A percentile compares a stretch with the other conserved stretches of the same genome.
phyloP scores from a whole-genome alignment of 306 rosid species.

The Vigna nakashimae region DNA sequence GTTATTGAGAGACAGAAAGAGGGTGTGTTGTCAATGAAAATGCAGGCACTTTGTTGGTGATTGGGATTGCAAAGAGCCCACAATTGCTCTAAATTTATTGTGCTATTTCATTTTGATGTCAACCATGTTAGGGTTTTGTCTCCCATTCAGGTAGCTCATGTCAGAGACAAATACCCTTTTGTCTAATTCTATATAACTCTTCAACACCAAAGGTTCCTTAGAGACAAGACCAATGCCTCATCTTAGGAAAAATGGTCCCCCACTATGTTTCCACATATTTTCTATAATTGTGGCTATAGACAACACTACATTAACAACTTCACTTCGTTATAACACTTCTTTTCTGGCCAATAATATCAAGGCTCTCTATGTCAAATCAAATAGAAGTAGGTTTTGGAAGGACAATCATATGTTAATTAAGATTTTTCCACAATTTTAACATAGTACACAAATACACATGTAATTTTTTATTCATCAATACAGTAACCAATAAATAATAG shows the following conservation, averaged over 20 bases:
- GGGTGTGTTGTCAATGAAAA: conserved; percentile 43
- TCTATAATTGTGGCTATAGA: conserved; percentile 14
- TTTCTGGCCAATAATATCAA: background rate
- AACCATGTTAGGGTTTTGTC: conserved; percentile 48
- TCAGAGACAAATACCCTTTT: conserved; percentile 48
- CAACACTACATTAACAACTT: conserved; percentile 11
- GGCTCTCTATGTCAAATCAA: conserved; percentile 20
- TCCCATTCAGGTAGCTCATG: conserved; percentile 47
- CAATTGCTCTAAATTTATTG: conserved; percentile 31
- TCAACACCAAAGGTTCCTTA: conserved; percentile 7
- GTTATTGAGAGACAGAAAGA: conserved; percentile 29
- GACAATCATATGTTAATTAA: too few species aligned
- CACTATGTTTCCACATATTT: background rate
- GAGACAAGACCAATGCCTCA: conserved; percentile 35
- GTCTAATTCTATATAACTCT: conserved; percentile 36
- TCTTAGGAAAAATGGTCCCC: conserved; percentile 48
- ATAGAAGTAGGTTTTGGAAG: too few species aligned
- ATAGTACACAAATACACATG: too few species aligned
- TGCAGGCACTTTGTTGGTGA: conserved; percentile 53
- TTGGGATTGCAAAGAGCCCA: conserved; percentile 50
- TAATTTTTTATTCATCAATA: too few species aligned
- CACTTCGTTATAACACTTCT: background rate
- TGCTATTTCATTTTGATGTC: conserved; percentile 39
- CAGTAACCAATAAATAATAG: too few species aligned
- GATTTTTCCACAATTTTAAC: too few species aligned